Conservation (phyloP, 192 early-diverging fungal species). For the Coemansia sp. region DNA sequence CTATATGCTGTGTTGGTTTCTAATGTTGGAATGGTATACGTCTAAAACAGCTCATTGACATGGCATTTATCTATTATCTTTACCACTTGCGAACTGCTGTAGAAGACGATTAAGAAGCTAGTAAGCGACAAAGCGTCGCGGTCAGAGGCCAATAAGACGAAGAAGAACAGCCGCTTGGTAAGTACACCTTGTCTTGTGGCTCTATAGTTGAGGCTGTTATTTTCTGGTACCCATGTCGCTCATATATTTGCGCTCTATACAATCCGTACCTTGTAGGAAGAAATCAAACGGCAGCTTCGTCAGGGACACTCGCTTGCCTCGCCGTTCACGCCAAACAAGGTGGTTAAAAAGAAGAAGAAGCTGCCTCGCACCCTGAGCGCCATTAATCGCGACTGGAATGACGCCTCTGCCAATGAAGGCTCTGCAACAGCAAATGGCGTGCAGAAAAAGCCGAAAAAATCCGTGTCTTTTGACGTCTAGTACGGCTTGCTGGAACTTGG, state of each 20-base stretch:
- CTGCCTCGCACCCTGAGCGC: slow-evolving; percentile 41
- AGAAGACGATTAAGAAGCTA: slow-evolving; percentile 41
- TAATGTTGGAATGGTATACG: neutral
- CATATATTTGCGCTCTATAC: neutral
- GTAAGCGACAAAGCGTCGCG: slow-evolving; percentile 33
- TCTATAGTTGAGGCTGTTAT: neutral
- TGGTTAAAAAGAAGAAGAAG: slow-evolving; percentile 31
- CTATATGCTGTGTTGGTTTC: neutral
- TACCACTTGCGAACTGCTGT: neutral
- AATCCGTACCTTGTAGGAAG: slow-evolving; percentile 23
- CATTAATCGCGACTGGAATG: slow-evolving; percentile 47
- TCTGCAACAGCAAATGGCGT: slow-evolving; percentile 6
- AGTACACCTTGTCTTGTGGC: neutral
- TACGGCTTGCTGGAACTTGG: neutral
- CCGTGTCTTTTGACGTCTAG: slow-evolving; percentile 35
- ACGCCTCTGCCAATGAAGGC: slow-evolving; percentile 12
- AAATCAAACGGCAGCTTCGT: slow-evolving; percentile 43
- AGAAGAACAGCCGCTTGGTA: slow-evolving; percentile 32
- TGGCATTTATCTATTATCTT: neutral
- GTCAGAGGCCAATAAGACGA: slow-evolving; percentile 30
- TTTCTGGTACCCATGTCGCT: neutral
- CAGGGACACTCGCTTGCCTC: slow-evolving; percentile 28
- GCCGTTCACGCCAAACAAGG: slow-evolving; percentile 7
- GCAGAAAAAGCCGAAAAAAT: slow-evolving; percentile 24
- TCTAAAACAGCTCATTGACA: neutral